Evolutionary conservation across 208 protist species (phyloP), one percentile per base, ranked within the genome.

Genomic region (Novymonas esmeraldas): DNA sequence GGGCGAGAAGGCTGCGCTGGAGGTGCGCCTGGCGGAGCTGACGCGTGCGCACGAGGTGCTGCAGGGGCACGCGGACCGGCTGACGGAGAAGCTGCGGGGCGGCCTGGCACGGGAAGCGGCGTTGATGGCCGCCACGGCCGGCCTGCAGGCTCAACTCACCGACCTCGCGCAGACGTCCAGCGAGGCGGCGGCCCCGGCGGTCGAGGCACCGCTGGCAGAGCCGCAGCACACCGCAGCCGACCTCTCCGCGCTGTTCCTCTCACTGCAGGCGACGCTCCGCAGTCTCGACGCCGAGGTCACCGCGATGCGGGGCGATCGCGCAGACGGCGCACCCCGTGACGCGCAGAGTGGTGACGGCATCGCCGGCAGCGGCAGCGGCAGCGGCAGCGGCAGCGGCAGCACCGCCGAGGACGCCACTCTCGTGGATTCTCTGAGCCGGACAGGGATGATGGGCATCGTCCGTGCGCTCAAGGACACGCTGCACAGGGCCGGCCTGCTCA

Each of bases 111-210:
- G 79, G 18, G 85, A 95, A 52, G 60, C 60, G 16, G 46, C 54
- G 3, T 63, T 92, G 29, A 57, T 78, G 49, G 67, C 78, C 54
- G 67, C 81, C 38, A 77, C 70, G 7, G 71, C 74, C n/a, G 55
- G 63, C 5, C 65, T 89, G 0, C 81, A 95, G 60, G 41, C 45
- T 3, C 71, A 78, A n/a, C 45, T 94, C 16, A 56, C 71, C 1
- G 64, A 70, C 11, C 70, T 87, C 7, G 56, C 42, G 4, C 58
- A 71, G 44, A 18, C 14, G 11, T 20, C 41, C 0, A 6, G n/a
- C 14, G 46, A 14, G 14, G 6, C 48, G 11, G 22, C 9, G 24
- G 3, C n/a, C n/a, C n/a, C 9, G 1, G 20, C 10, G 26, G 31
- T 33, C 20, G 44, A 36, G 11, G 29, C 6, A 9, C 14, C 33